Evolutionary conservation across 139 green algal species (phyloP), one percentile per base, ranked within the genome.

Genomic region (Nannochloris sp.): DNA sequence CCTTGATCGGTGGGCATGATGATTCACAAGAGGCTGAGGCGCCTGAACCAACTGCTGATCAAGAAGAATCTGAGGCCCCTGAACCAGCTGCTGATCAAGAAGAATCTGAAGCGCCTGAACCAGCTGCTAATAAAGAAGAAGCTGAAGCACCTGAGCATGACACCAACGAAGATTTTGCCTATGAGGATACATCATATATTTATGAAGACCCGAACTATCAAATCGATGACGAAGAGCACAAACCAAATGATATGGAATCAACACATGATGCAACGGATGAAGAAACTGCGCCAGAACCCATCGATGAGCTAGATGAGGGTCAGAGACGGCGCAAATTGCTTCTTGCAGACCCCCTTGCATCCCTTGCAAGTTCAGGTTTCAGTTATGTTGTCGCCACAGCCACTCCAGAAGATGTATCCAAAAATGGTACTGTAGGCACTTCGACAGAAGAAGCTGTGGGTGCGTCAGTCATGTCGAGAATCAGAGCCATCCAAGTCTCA

Each of bases 341-440:
- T 8, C 44, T 73, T 9, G 23, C 43, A 18, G 67, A 61, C 48
- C 67, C 67, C n/a, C 31, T 73, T 10, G 49, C 56, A 15, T 56
- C 67, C 25, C 67, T 73, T 14, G 29, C 67, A 23, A 69, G 60
- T 48, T 62, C 46, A 36, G 67, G 67, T 16, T 73, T 73, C 46
- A 64, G 57, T 25, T 73, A 69, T 18, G 60, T 73, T 5, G 67
- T 73, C 3, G 48, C 48, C 9, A 73, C 67, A 2, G 67, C 66
- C 11, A 67, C 56, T 15, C 56, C 57, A 61, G 60, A 57, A 64
- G 44, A 54, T 21, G 29, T 18, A 14, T 66, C 64, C 2, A 34
- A 54, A 23, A 73, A 63, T 34, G 19, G 15, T 0, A 29, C 14
- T 2, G 1, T 18, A 14, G 18, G 9, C 8, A 9, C 53, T 36